Base-by-base conservation (phyloP, 139 green algal species). In the Yamagishiella unicocca region DNA sequence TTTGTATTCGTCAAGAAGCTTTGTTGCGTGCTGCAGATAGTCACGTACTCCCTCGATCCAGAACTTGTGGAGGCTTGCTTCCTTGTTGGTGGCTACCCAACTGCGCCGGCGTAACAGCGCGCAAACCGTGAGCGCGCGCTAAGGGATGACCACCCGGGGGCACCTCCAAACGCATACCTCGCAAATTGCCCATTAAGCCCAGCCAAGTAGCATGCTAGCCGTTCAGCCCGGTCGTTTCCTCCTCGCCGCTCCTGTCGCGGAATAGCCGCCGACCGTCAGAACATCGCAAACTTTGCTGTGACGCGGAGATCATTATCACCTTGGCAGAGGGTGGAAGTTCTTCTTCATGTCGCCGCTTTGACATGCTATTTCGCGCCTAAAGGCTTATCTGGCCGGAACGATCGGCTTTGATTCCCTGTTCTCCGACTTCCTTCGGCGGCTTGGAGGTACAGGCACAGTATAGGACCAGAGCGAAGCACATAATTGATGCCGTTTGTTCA, bases 41-140 rank as follows among this genome's bases (percentile, higher is more conserved):
- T 87, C 82, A 7, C 50, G 27, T 8, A 80, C 67, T 3, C 82
- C 82, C 50, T 87, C 82, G 21, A 71, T 43, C 82, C 82, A 87
- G 10, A 87, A 76, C 37, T 70, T 42, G 35, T 80, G 27, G 0
- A 45, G 35, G 38, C 55, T 81, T 9, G 10, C 19, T 2, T 61
- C 53, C 46, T 70, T 71, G 12, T 87, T 55, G 5, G 29, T 42
- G 0, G 45, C 24, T 0, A 80, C 82, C 82, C 82, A 87, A 50
- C 82, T 87, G 67, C 67, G 14, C 3, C 1, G 61, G 24, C n/a
- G 72, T 27, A n/a, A 35, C 31, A 22, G 58, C 14, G 17, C 58
- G n/a, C n/a, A 71, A 71, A 40, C 62, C 29, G 55, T 66, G 55
- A 29, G 67, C 37, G 37, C 35, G 67, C 67, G 35, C 29, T 29